phyloP scores from a whole-genome alignment of 164 flowering plant species.

The Saururus chinensis region DNA sequence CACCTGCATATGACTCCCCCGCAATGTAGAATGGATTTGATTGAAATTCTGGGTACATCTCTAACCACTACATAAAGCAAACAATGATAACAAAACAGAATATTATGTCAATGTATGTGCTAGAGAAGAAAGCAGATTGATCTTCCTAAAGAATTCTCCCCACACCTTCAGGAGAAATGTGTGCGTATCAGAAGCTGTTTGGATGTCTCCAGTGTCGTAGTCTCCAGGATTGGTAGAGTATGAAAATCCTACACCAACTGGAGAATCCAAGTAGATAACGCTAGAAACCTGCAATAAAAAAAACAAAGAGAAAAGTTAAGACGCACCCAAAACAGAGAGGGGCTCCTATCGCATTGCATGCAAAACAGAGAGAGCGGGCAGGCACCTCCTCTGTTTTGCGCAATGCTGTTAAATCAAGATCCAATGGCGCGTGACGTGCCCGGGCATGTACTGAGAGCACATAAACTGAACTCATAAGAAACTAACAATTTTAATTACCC shows the following conservation, averaged over 20 bases:
- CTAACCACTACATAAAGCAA: constrained; percentile 56
- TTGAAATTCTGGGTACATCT: constrained; percentile 58
- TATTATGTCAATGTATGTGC: neutral
- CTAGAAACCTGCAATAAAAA: constrained; percentile 57
- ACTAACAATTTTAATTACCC: no score
- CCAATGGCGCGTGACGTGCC: no score
- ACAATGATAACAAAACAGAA: neutral
- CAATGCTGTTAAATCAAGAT: no score
- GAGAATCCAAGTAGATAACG: constrained; percentile 87
- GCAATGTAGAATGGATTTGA: constrained; percentile 63
- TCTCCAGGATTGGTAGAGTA: constrained; percentile 49
- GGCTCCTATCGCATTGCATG: no score
- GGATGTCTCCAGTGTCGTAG: constrained; percentile 61
- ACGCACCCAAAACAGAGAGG: no score
- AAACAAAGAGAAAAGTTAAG: no score
- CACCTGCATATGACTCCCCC: constrained; percentile 96
- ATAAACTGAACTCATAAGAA: no score
- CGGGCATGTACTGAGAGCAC: no score
- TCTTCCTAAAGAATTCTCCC: no score
- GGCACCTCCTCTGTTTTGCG: no score
- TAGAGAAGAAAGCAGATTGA: no score
- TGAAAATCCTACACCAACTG: constrained; percentile 91
- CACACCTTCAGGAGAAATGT: constrained; percentile 75
- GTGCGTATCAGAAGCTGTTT: constrained; percentile 76
- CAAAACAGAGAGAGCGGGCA: no score